Base-by-base conservation (phyloP, 768 basidiomycete genomes). In the Myochromella boudieri region DNA sequence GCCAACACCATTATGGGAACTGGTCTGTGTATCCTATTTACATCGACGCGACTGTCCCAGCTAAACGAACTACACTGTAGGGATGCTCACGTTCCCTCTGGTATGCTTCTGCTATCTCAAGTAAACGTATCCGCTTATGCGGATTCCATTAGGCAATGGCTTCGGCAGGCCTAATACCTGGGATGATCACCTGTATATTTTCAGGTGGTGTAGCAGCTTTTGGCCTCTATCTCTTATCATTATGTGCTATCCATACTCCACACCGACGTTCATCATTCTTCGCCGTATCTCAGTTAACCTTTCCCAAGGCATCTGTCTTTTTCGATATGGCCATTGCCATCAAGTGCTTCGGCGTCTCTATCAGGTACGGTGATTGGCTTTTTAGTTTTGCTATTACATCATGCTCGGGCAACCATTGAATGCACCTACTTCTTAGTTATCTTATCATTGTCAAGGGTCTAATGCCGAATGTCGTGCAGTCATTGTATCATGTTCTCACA, bases 321-420 rank as follows among this genome's bases (percentile, higher is more conserved):
- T 95, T 98, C 58, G 95, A 97, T 64, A 84, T 84, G 3, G 95
- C 95, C 10, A 93, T 98, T 56, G 93, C 93, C 8, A 86, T 84
- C 63, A 98, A 98, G 63, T 98, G 95, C 65, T 97, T 97, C 61
- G 95, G 95, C 15, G 95, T 98, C 3, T 92, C 91, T 26, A 85
- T 95, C 57, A 93, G 91, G 80, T 92, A 67, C 37, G 78, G 21
- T 43, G 44, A 12, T 10, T 11, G 64, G 29, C 25, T 34, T 27
- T 45, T 43, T 34, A 17, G 32, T 15, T 25, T 17, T 17, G 12
- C 32, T 24, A 12, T 29, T 20, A 17, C 38, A 22, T 15, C 15
- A 10, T 49, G n/a, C 15, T 36, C 14, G 25, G 28, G 31, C 15
- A 21, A 28, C 32, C 25, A 10, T 14, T 22, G 18, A 45, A 29